Base-by-base conservation (phyloP, 208 protist species). In the Crithidia expoeki region DNA sequence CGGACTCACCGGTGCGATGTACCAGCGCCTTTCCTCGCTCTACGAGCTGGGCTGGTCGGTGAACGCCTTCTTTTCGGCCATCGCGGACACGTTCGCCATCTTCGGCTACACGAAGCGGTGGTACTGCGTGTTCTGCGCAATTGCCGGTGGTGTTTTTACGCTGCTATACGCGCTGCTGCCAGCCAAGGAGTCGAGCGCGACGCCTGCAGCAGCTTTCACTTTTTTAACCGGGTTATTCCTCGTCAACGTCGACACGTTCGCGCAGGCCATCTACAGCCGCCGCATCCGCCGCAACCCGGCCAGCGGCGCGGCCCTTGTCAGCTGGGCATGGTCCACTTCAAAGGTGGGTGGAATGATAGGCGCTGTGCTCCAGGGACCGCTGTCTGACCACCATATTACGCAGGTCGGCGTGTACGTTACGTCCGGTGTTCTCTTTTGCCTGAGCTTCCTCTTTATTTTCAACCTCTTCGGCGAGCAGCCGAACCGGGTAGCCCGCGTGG, bases 41-140 rank as follows among this genome's bases (percentile, higher is more conserved):
- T 72, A 81, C 33, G 51, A 56, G 1, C 73, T 94, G 49, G 89
- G 83, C 27, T 89, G 81, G 74, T 80, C 86, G 9, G 58, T 90
- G 38, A 94, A 91, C 65, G 56, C 89, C 49, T 68, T 91, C 55
- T 76, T 76, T 38, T 82, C 82, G 12, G 74, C 81, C 51, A 38
- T 92, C 25, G 80, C 76, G 21, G 89, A 92, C 67, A 80, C 76
- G 50, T 85, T 92, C 42, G 73, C 82, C n/a, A 50, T 92, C 25
- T 79, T 88, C n/a, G 81, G 84, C n/a, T 94, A 92, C 74, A 84
- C 81, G 17, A 92, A 90, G 80, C 81, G 86, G 5, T 94, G 84
- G 84, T 90, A 88, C 83, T 64, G 83, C 47, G 64, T 81, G 36
- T 14, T 81, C 4, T 90, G 80, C 5, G 72, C 72, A 25, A 16